phyloP scores from a whole-genome alignment of 495 filamentous ascomycete genomes.

The Thermochaetoides thermophila region DNA sequence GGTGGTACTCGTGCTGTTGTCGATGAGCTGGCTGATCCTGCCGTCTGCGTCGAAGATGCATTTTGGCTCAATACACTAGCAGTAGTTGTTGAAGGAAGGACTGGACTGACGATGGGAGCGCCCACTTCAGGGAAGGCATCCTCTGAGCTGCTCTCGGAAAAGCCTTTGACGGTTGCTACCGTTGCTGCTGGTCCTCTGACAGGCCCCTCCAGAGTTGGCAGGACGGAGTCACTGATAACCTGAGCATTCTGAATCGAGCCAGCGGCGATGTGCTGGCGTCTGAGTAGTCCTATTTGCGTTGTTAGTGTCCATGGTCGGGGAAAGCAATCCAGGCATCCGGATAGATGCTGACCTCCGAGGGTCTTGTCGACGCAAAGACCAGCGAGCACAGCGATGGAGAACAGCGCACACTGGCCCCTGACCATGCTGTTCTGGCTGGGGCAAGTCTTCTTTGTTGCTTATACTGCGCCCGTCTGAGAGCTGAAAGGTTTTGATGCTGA shows the following conservation, averaged over 20 bases:
- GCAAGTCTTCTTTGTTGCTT: constrained; percentile 1
- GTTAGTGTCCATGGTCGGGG: too few relatives aligned
- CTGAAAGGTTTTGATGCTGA: constrained; percentile 2
- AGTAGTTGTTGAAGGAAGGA: constrained; percentile 1
- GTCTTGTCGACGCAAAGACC: constrained; percentile 12
- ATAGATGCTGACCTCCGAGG: constrained; percentile 13
- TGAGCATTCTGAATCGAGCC: constrained; percentile 1
- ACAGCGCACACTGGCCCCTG: constrained; percentile 14
- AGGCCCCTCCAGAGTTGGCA: too few relatives aligned
- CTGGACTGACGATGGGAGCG: not conserved
- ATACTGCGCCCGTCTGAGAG: constrained; percentile 1
- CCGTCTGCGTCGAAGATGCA: too few relatives aligned
- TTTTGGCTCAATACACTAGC: too few relatives aligned
- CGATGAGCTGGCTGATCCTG: too few relatives aligned
- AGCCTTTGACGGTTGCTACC: not conserved
- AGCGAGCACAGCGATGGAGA: constrained; percentile 18
- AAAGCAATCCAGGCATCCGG: too few relatives aligned
- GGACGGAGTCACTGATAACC: too few relatives aligned
- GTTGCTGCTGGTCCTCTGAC: not conserved
- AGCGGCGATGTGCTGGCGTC: constrained; percentile 3
- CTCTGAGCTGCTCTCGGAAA: not conserved
- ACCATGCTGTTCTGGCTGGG: constrained; percentile 15
- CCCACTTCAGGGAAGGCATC: not conserved
- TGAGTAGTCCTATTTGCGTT: constrained; percentile 2
- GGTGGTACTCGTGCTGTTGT: constrained; percentile 1